Percentiles rank a stretch among this genome's conserved stretches.
Evolutionary conservation across 176 grass and related monocot genomes (phyloP).

Genomic region (Urochloa ruziziensis): DNA sequence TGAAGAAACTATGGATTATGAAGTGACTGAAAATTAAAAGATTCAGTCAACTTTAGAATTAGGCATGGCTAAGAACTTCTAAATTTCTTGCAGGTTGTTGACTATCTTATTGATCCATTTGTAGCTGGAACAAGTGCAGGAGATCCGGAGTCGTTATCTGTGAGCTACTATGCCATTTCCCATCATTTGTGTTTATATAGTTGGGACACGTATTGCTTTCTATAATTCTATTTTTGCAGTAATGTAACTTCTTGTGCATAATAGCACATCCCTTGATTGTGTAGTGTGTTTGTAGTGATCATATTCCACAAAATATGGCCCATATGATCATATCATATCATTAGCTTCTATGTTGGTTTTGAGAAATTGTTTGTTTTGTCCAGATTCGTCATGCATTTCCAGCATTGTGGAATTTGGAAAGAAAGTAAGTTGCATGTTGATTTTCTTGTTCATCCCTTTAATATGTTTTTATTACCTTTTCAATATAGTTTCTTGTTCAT

Average conservation of each 20-base stretch:
- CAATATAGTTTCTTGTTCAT: not conserved
- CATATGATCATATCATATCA: not conserved
- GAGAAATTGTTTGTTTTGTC: slow-evolving; percentile 41
- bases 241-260: slow-evolving; percentile 10
- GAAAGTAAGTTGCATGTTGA: slow-evolving; percentile 62
- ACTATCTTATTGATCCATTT: slow-evolving; percentile 95
- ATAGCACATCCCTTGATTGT: not conserved
- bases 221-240: not conserved
- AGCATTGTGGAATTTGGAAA: slow-evolving; percentile 93
- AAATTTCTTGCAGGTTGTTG: slow-evolving; percentile 70
- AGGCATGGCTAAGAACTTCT: slow-evolving; percentile 15
- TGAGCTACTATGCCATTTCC: slow-evolving; percentile 43
- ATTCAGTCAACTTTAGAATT: slow-evolving; percentile 16
- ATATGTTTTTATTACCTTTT: not conserved
- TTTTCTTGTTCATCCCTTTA: slow-evolving; percentile 1
- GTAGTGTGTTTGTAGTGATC: not conserved
- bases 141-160: slow-evolving; percentile 92
- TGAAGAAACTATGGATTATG: slow-evolving; percentile 21
- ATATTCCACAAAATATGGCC: not conserved
- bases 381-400: slow-evolving; percentile 91
- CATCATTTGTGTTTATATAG: not conserved
- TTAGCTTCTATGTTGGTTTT: slow-evolving; percentile 10
- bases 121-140: slow-evolving; percentile 93
- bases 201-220: not conserved
- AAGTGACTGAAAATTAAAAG: slow-evolving; percentile 22